These are phyloP conservation scores for Sporothrix mexicana DNA, from an alignment of 2,329 filamentous ascomycete genomes.

Conservation along the genomic window DNA sequence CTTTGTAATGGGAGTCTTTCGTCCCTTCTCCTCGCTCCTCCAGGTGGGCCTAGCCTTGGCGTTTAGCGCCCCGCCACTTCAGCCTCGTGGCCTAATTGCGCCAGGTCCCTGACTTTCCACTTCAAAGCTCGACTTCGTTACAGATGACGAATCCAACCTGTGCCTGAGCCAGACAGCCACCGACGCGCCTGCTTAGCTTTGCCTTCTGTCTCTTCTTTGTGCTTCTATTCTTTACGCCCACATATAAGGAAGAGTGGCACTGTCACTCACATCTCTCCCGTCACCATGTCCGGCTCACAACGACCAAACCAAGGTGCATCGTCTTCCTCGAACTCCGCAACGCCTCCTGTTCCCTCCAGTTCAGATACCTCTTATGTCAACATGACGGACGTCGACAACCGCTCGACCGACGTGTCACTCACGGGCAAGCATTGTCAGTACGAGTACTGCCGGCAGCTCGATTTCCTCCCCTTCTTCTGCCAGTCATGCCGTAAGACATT, in stretches of 20 bases:
- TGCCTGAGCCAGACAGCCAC: slow-evolving; percentile 26
- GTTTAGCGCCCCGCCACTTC: slow-evolving; percentile 15
- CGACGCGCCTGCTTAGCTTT: not conserved
- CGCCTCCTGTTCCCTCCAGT: slow-evolving; percentile 49
- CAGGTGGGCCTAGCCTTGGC: slow-evolving; percentile 21
- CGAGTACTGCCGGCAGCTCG: slow-evolving; percentile 89
- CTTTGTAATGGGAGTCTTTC: slow-evolving; percentile 13
- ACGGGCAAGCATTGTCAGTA: slow-evolving; percentile 92
- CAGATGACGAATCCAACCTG: slow-evolving; percentile 30
- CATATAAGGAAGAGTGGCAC: slow-evolving; percentile 1
- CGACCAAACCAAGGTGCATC: slow-evolving; percentile 1
- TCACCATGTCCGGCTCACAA: slow-evolving; percentile 57
- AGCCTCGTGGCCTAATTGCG: slow-evolving; percentile 27
- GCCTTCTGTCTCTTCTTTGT: not conserved
- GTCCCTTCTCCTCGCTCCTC: not conserved
- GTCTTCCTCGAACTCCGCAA: slow-evolving; percentile 7
- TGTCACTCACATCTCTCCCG: not conserved
- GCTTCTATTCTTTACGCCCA: not conserved
- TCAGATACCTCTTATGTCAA: slow-evolving; percentile 65
- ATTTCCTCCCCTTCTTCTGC: slow-evolving; percentile 94
- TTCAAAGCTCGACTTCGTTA: not conserved
- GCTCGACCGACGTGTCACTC: slow-evolving; percentile 70
- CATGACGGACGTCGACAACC: slow-evolving; percentile 66
- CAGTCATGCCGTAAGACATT: slow-evolving; percentile 84
- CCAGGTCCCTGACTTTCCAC: not conserved